Percentiles rank a stretch among this genome's conserved stretches.
Conservation (phyloP, 2,329 filamentous ascomycete species). For the Alternaria sp. region DNA sequence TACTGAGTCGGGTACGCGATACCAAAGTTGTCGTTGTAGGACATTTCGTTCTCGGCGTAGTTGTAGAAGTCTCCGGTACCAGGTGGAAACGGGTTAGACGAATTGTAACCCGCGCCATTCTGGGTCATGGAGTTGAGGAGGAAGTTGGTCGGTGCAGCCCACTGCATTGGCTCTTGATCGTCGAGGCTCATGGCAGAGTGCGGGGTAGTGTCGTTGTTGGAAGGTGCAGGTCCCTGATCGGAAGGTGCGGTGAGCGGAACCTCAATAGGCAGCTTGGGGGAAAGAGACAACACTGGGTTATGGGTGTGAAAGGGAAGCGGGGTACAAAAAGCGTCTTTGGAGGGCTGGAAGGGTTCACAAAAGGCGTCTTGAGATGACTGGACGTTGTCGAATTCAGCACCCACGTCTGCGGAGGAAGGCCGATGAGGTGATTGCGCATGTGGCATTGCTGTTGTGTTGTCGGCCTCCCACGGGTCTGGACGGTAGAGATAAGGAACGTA, state of each 20-base stretch:
- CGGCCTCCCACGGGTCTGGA: slow-evolving; percentile 26
- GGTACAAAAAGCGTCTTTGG: slow-evolving; percentile 27
- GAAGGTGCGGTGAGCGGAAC: slow-evolving; percentile 22
- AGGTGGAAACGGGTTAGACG: slow-evolving; percentile 14
- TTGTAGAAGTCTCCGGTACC: slow-evolving; percentile 17
- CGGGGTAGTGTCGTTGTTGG: slow-evolving; percentile 1
- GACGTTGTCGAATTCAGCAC: slow-evolving; percentile 22
- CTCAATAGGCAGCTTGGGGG: slow-evolving; percentile 15
- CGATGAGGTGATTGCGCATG: slow-evolving; percentile 37
- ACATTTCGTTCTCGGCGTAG: slow-evolving; percentile 26
- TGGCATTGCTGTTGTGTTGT: slow-evolving; percentile 42
- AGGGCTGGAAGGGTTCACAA: slow-evolving; percentile 22
- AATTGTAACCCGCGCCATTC: slow-evolving; percentile 17
- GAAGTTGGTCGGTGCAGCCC: slow-evolving; percentile 25
- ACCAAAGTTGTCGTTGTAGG: slow-evolving; percentile 32
- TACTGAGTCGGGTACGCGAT: slow-evolving; percentile 25
- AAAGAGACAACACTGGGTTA: slow-evolving; percentile 18
- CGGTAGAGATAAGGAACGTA: slow-evolving; percentile 20
- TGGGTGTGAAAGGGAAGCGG: slow-evolving; percentile 22
- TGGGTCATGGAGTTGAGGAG: slow-evolving; percentile 16
- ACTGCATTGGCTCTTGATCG: slow-evolving; percentile 26
- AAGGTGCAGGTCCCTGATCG: slow-evolving; percentile 14
- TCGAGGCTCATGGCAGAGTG: slow-evolving; percentile 23
- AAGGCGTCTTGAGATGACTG: slow-evolving; percentile 23
- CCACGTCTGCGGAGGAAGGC: slow-evolving; percentile 27